These are phyloP conservation scores for Fusarium sp. DNA, from an alignment of 2,329 filamentous ascomycete genomes.

Conservation along the genomic window DNA sequence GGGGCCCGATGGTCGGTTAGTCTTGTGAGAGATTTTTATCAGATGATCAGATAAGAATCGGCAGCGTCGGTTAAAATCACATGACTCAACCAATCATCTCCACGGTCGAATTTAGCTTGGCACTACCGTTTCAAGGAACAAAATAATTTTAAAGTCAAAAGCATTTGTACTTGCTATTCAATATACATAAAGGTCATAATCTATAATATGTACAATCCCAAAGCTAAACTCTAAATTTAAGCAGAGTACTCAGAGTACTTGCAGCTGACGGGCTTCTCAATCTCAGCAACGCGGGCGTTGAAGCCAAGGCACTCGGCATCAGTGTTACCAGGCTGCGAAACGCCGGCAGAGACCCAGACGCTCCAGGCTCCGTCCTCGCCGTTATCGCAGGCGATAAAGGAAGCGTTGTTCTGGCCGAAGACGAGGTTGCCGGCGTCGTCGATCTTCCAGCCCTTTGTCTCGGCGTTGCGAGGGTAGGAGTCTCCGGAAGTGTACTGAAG, in stretches of 20 bases:
- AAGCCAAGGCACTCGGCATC: slow-evolving; percentile 54
- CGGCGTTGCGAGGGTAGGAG: slow-evolving; percentile 51
- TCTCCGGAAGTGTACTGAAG: slow-evolving; percentile 64
- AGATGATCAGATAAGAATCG: slow-evolving; percentile 46
- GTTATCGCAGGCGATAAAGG: slow-evolving; percentile 65
- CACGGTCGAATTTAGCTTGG: neutral
- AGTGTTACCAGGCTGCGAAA: slow-evolving; percentile 49
- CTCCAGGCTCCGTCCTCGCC: slow-evolving; percentile 55
- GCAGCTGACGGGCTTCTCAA: slow-evolving; percentile 51
- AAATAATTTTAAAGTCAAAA: neutral
- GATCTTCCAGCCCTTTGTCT: slow-evolving; percentile 62
- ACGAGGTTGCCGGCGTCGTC: slow-evolving; percentile 46
- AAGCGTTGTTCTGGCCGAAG: slow-evolving; percentile 30
- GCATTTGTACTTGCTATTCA: neutral
- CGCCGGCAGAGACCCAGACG: slow-evolving; percentile 51
- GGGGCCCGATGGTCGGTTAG: neutral
- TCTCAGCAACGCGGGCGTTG: slow-evolving; percentile 45
- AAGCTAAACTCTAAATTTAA: neutral
- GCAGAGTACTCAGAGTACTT: slow-evolving; percentile 42
- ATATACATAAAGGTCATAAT: neutral
- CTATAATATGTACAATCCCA: neutral
- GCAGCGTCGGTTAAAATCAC: slow-evolving; percentile 5
- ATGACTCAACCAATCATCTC: neutral
- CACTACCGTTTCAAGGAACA: neutral
- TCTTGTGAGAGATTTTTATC: slow-evolving; percentile 43